Percentiles rank a stretch among this genome's conserved stretches.
Evolutionary conservation across 768 basidiomycete species (phyloP).

Genomic region (Termitomyces sp.): DNA sequence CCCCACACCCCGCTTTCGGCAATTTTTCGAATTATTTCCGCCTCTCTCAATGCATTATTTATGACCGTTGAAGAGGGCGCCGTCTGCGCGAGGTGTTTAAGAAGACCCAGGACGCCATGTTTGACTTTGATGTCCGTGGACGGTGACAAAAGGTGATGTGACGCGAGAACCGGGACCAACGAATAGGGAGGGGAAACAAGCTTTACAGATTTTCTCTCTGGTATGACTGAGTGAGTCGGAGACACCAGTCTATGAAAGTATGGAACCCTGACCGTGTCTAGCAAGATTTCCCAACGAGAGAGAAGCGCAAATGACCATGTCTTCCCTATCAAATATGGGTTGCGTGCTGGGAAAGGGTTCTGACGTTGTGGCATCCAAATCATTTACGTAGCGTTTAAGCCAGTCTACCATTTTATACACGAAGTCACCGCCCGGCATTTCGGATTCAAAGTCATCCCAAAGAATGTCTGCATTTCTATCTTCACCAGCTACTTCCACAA

Average conservation of each 20-base stretch:
- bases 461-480: constrained; percentile 71
- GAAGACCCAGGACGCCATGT: constrained; percentile 80
- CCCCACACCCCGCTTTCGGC: constrained; percentile 63
- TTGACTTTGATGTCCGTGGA: constrained; percentile 74
- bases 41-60: constrained; percentile 51
- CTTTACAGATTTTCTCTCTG: constrained; percentile 54
- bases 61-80: constrained; percentile 41
- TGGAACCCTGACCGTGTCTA: constrained; percentile 52
- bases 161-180: constrained; percentile 56
- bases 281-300: constrained; percentile 80
- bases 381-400: constrained; percentile 54
- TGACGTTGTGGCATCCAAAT: constrained; percentile 23
- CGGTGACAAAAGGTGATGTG: constrained; percentile 46
- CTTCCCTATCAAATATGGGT: constrained; percentile 41
- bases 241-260: not conserved
- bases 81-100: constrained; percentile 81
- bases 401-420: constrained; percentile 70
- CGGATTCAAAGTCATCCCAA: constrained; percentile 60
- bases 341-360: constrained; percentile 20
- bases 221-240: constrained; percentile 2
- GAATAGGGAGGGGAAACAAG: constrained; percentile 63
- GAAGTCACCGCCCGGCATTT: constrained; percentile 61
- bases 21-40: constrained; percentile 58
- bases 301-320: constrained; percentile 78
- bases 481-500: constrained; percentile 83